phyloP scores from a whole-genome alignment of 371 early-diverging fungal species.

The Saksenaea oblongispora region DNA sequence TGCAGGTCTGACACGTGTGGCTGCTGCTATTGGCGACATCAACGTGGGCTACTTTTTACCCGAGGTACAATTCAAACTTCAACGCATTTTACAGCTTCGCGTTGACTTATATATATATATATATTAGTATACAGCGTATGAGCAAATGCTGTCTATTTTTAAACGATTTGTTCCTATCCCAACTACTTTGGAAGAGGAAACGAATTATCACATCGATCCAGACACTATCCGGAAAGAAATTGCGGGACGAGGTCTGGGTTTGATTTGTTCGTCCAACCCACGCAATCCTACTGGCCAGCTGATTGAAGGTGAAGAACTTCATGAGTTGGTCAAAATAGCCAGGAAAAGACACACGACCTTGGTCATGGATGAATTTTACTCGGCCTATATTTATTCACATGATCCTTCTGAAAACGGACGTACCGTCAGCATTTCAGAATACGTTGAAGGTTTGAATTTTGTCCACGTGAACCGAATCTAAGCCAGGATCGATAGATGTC shows the following conservation, averaged over 20 bases:
- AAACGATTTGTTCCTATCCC: constrained; percentile 57
- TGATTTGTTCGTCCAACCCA: constrained; percentile 50
- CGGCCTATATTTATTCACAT: constrained; percentile 48
- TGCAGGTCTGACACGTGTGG: constrained; percentile 54
- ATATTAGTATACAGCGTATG: constrained; percentile 46
- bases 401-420: constrained; percentile 37
- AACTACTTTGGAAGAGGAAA: constrained; percentile 44
- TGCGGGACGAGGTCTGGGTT: constrained; percentile 40
- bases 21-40: constrained; percentile 49
- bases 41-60: constrained; percentile 58
- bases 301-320: constrained; percentile 42
- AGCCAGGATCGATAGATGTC: constrained; percentile 29
- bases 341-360: constrained; percentile 41
- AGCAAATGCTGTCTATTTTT: constrained; percentile 50
- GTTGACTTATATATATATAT: not conserved
- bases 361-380: constrained; percentile 56
- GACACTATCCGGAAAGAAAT: constrained; percentile 43
- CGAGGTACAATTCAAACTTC: constrained; percentile 29
- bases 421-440: constrained; percentile 43
- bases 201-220: constrained; percentile 44
- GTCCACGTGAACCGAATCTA: too few species aligned
- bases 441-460: constrained; percentile 31
- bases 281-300: constrained; percentile 53
- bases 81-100: not conserved
- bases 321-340: constrained; percentile 37